Evolutionary conservation across 1,284 basidiomycete genomes (phyloP).

Genomic region (Dichomitus squalens): DNA sequence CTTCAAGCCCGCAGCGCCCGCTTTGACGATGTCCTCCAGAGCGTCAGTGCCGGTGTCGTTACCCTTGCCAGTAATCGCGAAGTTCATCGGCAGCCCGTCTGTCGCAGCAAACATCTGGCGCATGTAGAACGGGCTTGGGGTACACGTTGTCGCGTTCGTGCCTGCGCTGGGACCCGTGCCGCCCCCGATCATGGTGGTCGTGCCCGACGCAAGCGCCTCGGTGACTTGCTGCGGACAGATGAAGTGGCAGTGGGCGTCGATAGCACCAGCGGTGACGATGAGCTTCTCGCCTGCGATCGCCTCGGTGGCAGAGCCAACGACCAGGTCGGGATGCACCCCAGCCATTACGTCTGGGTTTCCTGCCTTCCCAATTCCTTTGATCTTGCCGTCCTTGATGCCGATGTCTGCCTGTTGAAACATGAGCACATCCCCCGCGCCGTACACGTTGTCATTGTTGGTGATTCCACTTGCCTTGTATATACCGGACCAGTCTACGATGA

Average conservation of each 20-base stretch:
- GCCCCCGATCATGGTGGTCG: constrained; percentile 90
- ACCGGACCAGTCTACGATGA: constrained; percentile 94
- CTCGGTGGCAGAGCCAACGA: constrained; percentile 89
- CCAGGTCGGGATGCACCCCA: constrained; percentile 72
- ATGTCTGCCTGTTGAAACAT: constrained; percentile 81
- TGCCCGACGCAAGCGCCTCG: constrained; percentile 70
- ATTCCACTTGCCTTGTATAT: constrained; percentile 79
- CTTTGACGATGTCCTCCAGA: constrained; percentile 83
- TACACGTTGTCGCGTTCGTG: constrained; percentile 95
- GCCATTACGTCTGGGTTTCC: constrained; percentile 97
- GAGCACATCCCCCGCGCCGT: background rate
- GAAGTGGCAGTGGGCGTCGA: constrained; percentile 93
- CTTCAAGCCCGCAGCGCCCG: constrained; percentile 92
- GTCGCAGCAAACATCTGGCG: constrained; percentile 87
- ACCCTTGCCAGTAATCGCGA: constrained; percentile 92
- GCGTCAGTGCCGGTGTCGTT: constrained; percentile 82
- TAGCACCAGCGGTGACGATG: constrained; percentile 91
- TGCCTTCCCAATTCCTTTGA: constrained; percentile 92
- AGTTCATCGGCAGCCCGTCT: constrained; percentile 90
- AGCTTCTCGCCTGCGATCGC: constrained; percentile 95
- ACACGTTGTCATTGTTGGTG: background rate
- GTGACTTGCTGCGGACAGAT: constrained; percentile 92
- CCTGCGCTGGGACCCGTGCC: constrained; percentile 94
- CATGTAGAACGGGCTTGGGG: constrained; percentile 87
- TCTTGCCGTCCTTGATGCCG: constrained; percentile 85